These are phyloP conservation scores for Apiotrichum veenhuisii DNA, from an alignment of 1,284 basidiomycete genomes.

Conservation along the genomic window DNA sequence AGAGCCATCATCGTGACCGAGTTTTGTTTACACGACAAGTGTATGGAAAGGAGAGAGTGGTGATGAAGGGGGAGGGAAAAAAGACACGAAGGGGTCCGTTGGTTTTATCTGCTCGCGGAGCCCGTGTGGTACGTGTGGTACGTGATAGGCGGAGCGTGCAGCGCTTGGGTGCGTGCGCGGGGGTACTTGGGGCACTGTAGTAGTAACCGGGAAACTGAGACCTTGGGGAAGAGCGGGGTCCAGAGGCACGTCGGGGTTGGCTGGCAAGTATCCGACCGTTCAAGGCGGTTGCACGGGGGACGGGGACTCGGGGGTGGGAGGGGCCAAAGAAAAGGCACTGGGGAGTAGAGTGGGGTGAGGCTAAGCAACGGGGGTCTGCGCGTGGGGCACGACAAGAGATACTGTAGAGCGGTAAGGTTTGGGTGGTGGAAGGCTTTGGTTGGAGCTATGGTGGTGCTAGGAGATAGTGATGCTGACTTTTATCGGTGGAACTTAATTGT, in stretches of 20 bases:
- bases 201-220: not conserved
- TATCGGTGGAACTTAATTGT: slow-evolving; percentile 17
- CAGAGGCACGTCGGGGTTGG: slow-evolving; percentile 2
- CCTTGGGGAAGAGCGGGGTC: not conserved
- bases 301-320: not conserved
- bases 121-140: not conserved
- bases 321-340: not conserved
- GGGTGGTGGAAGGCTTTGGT: not conserved
- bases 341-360: slow-evolving; percentile 1
- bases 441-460: not conserved
- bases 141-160: not conserved
- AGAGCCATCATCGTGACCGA: slow-evolving; percentile 17
- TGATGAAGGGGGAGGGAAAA: not conserved
- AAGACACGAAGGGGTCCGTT: not conserved
- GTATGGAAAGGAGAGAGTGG: not conserved
- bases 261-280: slow-evolving; percentile 1
- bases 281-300: too few species aligned
- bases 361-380: not conserved
- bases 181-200: too few species aligned
- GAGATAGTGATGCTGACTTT: not conserved
- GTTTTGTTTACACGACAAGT: not conserved
- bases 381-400: not conserved
- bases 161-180: too few species aligned
- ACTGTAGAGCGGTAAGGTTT: not conserved
- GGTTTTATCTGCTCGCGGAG: not conserved